Percentiles rank a stretch among this genome's conserved stretches.
Evolutionary conservation across 305 asterid species (phyloP).

Genomic region (Euphrasia arctica): DNA sequence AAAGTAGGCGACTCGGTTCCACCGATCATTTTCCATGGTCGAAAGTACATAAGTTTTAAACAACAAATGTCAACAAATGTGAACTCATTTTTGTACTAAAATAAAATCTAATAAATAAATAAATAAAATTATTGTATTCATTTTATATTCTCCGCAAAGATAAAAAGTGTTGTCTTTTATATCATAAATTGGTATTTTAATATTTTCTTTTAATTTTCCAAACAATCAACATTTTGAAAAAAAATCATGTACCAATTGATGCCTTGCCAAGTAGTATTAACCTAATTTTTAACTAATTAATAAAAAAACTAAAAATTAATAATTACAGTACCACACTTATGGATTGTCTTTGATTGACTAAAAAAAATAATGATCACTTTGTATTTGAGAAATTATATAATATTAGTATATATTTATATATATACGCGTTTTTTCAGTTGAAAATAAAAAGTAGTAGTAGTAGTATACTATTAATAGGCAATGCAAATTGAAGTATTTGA

Average conservation of each 20-base stretch:
- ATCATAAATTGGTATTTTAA: no score
- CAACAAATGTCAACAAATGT: slow-evolving; percentile 25
- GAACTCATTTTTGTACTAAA: slow-evolving; percentile 11
- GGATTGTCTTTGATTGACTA: no score
- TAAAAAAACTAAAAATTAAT: no score
- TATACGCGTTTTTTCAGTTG: neutral
- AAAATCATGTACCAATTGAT: no score
- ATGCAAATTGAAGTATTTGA: neutral
- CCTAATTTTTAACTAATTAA: no score
- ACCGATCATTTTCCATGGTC: neutral
- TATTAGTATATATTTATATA: neutral
- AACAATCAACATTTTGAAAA: no score
- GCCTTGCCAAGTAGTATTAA: no score
- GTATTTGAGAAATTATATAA: neutral
- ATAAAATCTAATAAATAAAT: no score
- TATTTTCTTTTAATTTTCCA: no score
- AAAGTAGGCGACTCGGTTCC: neutral
- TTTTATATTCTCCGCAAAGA: neutral
- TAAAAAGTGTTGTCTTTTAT: neutral
- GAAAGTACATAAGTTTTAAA: neutral
- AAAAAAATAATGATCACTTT: no score
- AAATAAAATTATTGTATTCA: neutral
- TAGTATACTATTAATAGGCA: neutral
- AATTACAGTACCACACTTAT: no score
- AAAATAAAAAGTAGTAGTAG: no score